These are phyloP conservation scores for Gossypium anomalum DNA, from an alignment of 345 rosid genomes.

Conservation along the genomic window DNA sequence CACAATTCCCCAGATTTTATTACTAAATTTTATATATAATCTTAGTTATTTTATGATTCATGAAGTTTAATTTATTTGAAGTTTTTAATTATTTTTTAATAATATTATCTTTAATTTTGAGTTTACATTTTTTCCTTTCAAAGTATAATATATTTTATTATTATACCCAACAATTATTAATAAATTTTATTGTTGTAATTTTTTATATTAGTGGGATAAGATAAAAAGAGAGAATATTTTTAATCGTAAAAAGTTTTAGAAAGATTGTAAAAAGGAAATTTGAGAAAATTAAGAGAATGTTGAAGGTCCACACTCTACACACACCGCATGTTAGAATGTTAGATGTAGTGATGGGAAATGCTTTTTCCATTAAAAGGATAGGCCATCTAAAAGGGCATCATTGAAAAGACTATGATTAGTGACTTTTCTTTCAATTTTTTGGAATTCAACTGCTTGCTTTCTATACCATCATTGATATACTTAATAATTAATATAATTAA, in stretches of 20 bases:
- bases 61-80: too few relatives aligned
- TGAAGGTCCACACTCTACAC: neutral
- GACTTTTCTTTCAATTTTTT: neutral
- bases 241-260: neutral
- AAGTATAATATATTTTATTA: too few relatives aligned
- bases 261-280: neutral
- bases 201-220: too few relatives aligned
- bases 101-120: too few relatives aligned
- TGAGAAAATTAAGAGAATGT: neutral
- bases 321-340: conserved; percentile 9
- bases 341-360: neutral
- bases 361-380: neutral
- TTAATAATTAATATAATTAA: too few relatives aligned
- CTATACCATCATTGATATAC: neutral
- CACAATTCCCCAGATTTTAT: neutral
- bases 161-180: too few relatives aligned
- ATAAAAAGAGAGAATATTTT: too few relatives aligned
- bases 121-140: too few relatives aligned
- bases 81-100: too few relatives aligned
- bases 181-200: too few relatives aligned
- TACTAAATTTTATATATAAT: too few relatives aligned
- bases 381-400: neutral
- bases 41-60: too few relatives aligned
- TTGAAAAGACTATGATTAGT: neutral
- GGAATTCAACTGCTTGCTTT: neutral